These are phyloP conservation scores for Bassia scoparia DNA, from an alignment of 148 eudicot species.

Conservation along the genomic window DNA sequence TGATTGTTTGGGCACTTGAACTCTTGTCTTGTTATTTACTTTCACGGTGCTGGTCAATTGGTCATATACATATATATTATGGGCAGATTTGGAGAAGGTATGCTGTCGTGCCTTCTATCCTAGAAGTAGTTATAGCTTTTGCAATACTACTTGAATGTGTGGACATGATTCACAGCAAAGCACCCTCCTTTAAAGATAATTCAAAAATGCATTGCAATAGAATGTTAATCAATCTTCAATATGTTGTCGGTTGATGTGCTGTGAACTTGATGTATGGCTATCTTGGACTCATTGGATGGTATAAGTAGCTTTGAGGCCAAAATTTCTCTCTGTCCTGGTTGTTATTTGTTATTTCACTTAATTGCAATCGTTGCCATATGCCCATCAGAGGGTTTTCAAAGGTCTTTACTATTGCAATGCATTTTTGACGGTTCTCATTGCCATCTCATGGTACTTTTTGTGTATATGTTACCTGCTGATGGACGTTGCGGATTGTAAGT, in stretches of 20 bases:
- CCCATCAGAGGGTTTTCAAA: not conserved
- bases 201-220: too few relatives aligned
- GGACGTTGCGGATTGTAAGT: not conserved
- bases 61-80: not conserved
- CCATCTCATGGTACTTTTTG: not conserved
- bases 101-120: not conserved
- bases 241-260: not conserved
- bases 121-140: not conserved
- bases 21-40: not conserved
- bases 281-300: not conserved
- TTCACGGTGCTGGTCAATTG: not conserved
- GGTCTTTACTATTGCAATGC: not conserved
- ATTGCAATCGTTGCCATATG: not conserved
- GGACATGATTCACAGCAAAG: not conserved
- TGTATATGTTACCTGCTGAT: not conserved
- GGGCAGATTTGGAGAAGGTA: not conserved
- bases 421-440: not conserved
- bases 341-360: not conserved
- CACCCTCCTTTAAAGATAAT: not conserved
- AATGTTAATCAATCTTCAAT: not conserved
- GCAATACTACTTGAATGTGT: not conserved
- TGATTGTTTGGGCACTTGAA: not conserved
- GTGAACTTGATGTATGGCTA: not conserved
- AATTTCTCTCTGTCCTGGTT: not conserved
- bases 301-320: not conserved